Base-by-base conservation (phyloP, 2,329 filamentous ascomycete genomes). In the Fusarium pininemorale region DNA sequence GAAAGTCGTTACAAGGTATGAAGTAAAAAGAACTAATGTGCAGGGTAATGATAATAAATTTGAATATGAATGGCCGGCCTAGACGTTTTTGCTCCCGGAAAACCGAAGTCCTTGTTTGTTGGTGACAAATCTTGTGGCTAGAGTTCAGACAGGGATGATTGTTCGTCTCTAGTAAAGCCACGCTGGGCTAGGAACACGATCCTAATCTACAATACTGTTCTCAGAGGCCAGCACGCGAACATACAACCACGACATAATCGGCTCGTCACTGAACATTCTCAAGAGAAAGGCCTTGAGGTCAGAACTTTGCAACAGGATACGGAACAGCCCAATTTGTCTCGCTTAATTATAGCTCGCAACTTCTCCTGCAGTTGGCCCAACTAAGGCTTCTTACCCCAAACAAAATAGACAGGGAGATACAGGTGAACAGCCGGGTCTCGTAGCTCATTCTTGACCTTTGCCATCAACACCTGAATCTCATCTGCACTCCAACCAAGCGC, bases 371-470 rank as follows among this genome's bases (percentile, higher is more conserved):
- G 6, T 11, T 24, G 8, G 4, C n/a, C 20, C 11, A 20, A 35
- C 18, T 37, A 69, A 20, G 70, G 64, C 11, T 70, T 72, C n/a
- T 42, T 66, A 7, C 64, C 70, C 73, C 74, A 59, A 13, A 66
- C 47, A 55, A 73, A 18, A 41, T 55, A 38, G 11, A 74, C 70
- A n/a, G 66, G 70, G 8, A 71, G 50, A 38, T 73, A 76, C 6
- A 76, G 5, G 16, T 76, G 74, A n/a, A 73, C 12, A 20, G 69
- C 18, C 7, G 60, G 59, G 10, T 76, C 54, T 22, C 42, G 44
- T 3, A 76, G 61, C 22, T 76, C 74, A 11, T 72, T 60, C 24
- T 75, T 76, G 0, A 70, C 63, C n/a, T 74, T 42, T 0, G 74
- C 70, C 48, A 75, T 75, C 1, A 76, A 44, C 0, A 75, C 63